Percentiles rank a stretch among this genome's conserved stretches.
Conservation (phyloP, 2,329 filamentous ascomycete genomes). For the Ceratocystis eucalypticola region DNA sequence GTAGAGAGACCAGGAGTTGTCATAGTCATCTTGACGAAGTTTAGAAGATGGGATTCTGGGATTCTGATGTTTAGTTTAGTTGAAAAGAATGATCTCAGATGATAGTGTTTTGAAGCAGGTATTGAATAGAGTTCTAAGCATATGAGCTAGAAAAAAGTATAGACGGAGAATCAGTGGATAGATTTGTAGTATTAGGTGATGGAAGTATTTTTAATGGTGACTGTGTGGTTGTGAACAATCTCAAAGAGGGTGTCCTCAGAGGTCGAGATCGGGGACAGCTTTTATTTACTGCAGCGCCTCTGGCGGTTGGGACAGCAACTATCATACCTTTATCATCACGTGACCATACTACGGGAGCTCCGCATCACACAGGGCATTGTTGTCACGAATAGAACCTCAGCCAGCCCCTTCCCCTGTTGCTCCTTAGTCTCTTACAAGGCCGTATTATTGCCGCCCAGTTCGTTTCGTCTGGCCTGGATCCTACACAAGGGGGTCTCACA, state of each 20-base stretch:
- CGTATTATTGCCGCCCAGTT: not conserved
- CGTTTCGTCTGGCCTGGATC: not conserved
- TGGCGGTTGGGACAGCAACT: constrained; percentile 19
- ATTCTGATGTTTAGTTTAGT: not conserved
- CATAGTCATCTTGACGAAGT: constrained; percentile 42
- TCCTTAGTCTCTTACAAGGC: too few relatives aligned
- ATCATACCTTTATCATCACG: constrained; percentile 6
- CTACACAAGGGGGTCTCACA: not conserved
- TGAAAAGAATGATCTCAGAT: constrained; percentile 4
- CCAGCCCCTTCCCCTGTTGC: too few relatives aligned
- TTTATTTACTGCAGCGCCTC: constrained; percentile 36
- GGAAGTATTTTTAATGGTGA: not conserved
- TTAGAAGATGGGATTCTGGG: not conserved
- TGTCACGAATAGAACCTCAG: too few relatives aligned
- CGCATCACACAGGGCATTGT: not conserved
- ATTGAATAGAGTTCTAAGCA: constrained; percentile 13
- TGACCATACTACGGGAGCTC: not conserved
- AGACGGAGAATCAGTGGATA: constrained; percentile 21
- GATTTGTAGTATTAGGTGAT: constrained; percentile 20
- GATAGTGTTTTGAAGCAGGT: constrained; percentile 7
- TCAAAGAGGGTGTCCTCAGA: not conserved
- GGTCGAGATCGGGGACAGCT: constrained; percentile 20
- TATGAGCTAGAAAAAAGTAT: constrained; percentile 23
- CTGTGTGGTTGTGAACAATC: not conserved
- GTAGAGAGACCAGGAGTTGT: constrained; percentile 70